Base-by-base conservation (phyloP, 2,329 filamentous ascomycete species). In the Alternaria solani region DNA sequence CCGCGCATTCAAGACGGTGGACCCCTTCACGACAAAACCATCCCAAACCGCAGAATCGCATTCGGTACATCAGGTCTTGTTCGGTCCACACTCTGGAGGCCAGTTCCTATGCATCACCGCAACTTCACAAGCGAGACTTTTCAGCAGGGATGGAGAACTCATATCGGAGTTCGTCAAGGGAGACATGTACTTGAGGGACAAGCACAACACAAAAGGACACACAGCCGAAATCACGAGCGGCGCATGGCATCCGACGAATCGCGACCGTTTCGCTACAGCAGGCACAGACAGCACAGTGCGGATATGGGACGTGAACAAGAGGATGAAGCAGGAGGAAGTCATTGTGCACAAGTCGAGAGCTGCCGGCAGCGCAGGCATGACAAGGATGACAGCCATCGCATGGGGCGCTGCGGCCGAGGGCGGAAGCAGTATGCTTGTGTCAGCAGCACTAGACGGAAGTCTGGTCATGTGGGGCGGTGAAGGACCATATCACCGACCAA, bases 151-250 rank as follows among this genome's bases (percentile, higher is more conserved):
- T 81, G 95, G 95, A 39, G 92, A 96, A 44, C 85, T 91, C 7
- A 71, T 96, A 49, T 90, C 90, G 1, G 93, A 97, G 74, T 98
- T 97, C 67, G 90, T 93, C 68, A 99, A 99, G 80, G 95, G 95
- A 46, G 95, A 99, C 76, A 98, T 98, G 94, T 99, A 99, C 73
- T 81, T 99, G 67, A 87, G 94, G 55, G 95, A 99, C 77, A 96
- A 98, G 91, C 88, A 97, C 79, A 94, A 98, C 76, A 99, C 95
- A 5, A 98, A 97, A 77, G 95, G 95, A 1, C 95, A 99, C 79
- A 89, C 97, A 53, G 94, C 94, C 4, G 95, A 97, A 79, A 87
- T 97, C 41, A 93, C 93, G 4, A 91, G 90, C 23, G 94, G 92
- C 23, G 91, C 90, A 39, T 99, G 95, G 95, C 92, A 94, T 78